These are phyloP conservation scores for Pseudogymnoascus sp. DNA, from an alignment of 2,329 filamentous ascomycete genomes.

Conservation along the genomic window DNA sequence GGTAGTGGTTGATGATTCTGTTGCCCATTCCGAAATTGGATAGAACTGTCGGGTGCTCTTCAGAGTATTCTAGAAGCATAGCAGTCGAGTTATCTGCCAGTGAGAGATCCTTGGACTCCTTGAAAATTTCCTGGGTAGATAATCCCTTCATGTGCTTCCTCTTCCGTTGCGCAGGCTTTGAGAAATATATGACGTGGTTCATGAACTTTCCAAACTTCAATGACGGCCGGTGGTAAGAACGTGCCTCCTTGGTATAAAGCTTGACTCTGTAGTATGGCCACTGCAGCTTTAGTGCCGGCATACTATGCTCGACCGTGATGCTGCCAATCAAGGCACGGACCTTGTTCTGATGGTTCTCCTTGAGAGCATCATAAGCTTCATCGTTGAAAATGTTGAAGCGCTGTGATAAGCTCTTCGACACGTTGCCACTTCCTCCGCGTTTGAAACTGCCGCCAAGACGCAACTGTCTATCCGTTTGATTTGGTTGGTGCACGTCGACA, in stretches of 20 bases:
- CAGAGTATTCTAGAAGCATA: constrained; percentile 88
- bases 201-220: constrained; percentile 63
- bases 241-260: constrained; percentile 59
- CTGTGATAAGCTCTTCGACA: constrained; percentile 64
- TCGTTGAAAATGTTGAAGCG: constrained; percentile 97
- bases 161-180: constrained; percentile 64
- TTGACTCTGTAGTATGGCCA: constrained; percentile 95
- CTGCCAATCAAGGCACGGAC: constrained; percentile 87
- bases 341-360: constrained; percentile 95
- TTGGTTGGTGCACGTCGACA: constrained; percentile 65
- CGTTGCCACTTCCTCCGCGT: constrained; percentile 58
- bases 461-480: constrained; percentile 51
- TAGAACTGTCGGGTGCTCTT: constrained; percentile 82
- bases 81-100: constrained; percentile 82
- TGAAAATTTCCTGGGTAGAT: constrained; percentile 68
- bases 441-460: constrained; percentile 43
- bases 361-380: constrained; percentile 87
- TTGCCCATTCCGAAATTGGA: constrained; percentile 98
- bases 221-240: constrained; percentile 77
- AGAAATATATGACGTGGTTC: constrained; percentile 63
- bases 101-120: constrained; percentile 73
- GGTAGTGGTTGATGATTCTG: constrained; percentile 93
- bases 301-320: constrained; percentile 85
- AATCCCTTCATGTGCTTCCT: constrained; percentile 76
- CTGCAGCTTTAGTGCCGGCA: constrained; percentile 82